A percentile compares a stretch with the other conserved stretches of the same genome.
phyloP scores from a whole-genome alignment of 1,139 yeast genomes.

The Yamadazyma kanchanaburiensis region DNA sequence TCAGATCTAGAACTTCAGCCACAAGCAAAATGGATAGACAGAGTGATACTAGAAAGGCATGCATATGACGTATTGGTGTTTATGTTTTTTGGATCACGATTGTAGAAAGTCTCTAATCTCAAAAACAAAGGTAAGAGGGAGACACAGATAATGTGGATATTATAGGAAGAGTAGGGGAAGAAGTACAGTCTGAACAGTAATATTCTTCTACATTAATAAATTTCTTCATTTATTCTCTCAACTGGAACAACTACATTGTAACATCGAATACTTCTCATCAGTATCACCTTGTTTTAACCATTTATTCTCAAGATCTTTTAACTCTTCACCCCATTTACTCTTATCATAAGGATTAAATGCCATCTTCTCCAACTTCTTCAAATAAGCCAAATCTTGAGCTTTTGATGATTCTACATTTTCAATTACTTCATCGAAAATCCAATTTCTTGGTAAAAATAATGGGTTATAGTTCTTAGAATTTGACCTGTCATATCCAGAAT shows the following conservation, averaged over 20 bases:
- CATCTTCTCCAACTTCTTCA: constrained; percentile 61
- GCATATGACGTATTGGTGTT: too few species aligned
- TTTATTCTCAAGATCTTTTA: constrained; percentile 50
- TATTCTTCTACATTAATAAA: too few species aligned
- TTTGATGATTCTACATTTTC: constrained; percentile 38
- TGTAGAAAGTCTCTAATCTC: too few species aligned
- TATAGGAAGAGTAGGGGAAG: too few species aligned
- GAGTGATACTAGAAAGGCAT: too few species aligned
- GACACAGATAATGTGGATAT: too few species aligned
- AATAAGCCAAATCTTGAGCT: constrained; percentile 34
- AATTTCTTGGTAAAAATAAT: constrained; percentile 74
- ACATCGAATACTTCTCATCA: constrained; percentile 50
- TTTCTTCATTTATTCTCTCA: constrained; percentile 14
- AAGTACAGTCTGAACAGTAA: too few species aligned
- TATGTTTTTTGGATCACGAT: too few species aligned
- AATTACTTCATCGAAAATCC: constrained; percentile 86
- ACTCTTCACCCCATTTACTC: constrained; percentile 59
- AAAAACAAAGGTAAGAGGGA: too few species aligned
- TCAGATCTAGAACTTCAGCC: too few species aligned
- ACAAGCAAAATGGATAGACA: too few species aligned
- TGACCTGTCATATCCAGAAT: constrained; percentile 27
- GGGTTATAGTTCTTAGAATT: constrained; percentile 61
- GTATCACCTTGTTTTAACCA: constrained; percentile 52
- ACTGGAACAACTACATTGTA: constrained; percentile 66
- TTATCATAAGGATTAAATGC: constrained; percentile 58